Evolutionary conservation across 2,329 filamentous ascomycete genomes (phyloP).

Genomic region (Penicillium sp.): DNA sequence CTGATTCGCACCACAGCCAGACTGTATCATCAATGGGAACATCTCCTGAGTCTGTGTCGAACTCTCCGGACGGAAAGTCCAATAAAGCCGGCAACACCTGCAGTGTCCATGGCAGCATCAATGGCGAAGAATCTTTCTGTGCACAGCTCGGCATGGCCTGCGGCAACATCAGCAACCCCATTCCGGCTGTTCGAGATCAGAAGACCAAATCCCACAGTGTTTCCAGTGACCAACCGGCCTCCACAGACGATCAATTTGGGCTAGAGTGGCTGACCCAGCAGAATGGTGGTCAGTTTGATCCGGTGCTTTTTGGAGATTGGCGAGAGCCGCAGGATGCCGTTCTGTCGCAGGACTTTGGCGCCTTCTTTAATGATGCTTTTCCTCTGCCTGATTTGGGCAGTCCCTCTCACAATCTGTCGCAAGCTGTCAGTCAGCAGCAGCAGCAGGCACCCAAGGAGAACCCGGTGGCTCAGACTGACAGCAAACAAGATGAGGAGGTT

Average conservation of each 20-base stretch:
- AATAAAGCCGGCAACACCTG: slow-evolving; percentile 32
- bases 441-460: slow-evolving; percentile 53
- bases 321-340: slow-evolving; percentile 83
- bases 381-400: slow-evolving; percentile 69
- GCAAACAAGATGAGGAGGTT: slow-evolving; percentile 59
- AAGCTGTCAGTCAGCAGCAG: slow-evolving; percentile 28
- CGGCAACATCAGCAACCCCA: slow-evolving; percentile 42
- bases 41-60: slow-evolving; percentile 43
- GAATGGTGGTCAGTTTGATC: slow-evolving; percentile 81
- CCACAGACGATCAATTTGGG: slow-evolving; percentile 20
- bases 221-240: slow-evolving; percentile 23
- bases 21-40: slow-evolving; percentile 46
- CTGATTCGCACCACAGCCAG: slow-evolving; percentile 43
- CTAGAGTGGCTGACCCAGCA: slow-evolving; percentile 69
- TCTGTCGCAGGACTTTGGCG: slow-evolving; percentile 65
- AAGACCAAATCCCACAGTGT: slow-evolving; percentile 26
- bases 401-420: slow-evolving; percentile 61
- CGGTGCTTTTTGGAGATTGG: slow-evolving; percentile 85
- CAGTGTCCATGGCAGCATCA: slow-evolving; percentile 24
- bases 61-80: slow-evolving; percentile 36
- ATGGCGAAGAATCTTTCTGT: slow-evolving; percentile 44
- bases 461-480: slow-evolving; percentile 72
- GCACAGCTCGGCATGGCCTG: slow-evolving; percentile 43
- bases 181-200: slow-evolving; percentile 35
- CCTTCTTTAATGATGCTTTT: slow-evolving; percentile 69